Conservation (phyloP, 202 grass and related monocot genomes). For the Miscanthus sacchariflorus region DNA sequence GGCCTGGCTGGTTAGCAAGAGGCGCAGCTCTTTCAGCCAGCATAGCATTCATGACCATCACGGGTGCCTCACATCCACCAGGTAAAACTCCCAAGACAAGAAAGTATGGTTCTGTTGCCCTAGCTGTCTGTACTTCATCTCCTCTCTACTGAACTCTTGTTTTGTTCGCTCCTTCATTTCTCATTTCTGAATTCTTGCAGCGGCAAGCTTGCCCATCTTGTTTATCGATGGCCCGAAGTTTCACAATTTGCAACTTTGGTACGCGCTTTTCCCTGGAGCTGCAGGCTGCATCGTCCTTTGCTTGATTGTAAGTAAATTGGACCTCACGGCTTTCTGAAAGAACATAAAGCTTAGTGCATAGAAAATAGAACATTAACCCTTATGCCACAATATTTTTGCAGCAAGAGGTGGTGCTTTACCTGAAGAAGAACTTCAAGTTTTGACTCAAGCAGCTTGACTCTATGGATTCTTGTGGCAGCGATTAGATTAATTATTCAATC, state of each 20-base stretch:
- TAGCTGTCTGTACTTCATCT: background rate
- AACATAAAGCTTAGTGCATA: conserved; percentile 16
- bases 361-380: conserved; percentile 44
- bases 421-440: conserved; percentile 87
- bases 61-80: conserved; percentile 78
- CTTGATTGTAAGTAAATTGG: conserved; percentile 80
- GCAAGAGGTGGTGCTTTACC: conserved; percentile 91
- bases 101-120: background rate
- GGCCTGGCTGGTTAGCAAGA: conserved; percentile 92
- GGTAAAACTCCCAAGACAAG: conserved; percentile 54
- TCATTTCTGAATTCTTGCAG: conserved; percentile 50
- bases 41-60: conserved; percentile 93
- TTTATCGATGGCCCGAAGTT: conserved; percentile 90
- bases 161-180: background rate
- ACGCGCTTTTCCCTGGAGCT: conserved; percentile 91
- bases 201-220: conserved; percentile 91
- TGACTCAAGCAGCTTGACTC: conserved; percentile 40
- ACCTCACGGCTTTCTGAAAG: conserved; percentile 12
- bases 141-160: background rate
- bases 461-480: conserved; percentile 5
- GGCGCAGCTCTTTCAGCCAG: conserved; percentile 80
- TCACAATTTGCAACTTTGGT: conserved; percentile 85
- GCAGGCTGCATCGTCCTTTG: conserved; percentile 82
- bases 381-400: conserved; percentile 55
- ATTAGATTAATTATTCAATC: conserved; percentile 36